These are phyloP conservation scores for Colletotrichum sublineola DNA, from an alignment of 2,329 filamentous ascomycete species.

Conservation along the genomic window DNA sequence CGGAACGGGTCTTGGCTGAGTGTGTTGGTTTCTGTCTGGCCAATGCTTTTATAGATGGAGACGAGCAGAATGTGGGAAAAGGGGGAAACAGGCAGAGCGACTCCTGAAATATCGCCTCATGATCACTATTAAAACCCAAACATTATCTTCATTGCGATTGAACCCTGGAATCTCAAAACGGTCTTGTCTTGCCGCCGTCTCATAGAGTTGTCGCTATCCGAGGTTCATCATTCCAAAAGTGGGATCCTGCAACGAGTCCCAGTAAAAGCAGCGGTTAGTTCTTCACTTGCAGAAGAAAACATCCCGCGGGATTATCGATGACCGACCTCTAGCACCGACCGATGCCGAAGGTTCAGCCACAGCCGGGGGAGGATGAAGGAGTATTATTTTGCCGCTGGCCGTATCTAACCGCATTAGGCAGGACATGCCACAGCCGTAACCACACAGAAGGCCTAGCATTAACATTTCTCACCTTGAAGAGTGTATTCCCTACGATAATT, in stretches of 20 bases:
- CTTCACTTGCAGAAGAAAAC: constrained; percentile 24
- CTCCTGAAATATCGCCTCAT: not conserved
- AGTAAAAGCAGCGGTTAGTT: constrained; percentile 15
- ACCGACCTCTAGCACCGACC: constrained; percentile 32
- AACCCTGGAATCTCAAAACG: not conserved
- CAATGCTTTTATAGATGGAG: not conserved
- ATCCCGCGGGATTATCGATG: constrained; percentile 33
- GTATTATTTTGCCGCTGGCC: too few species aligned
- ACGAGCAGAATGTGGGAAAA: too few species aligned
- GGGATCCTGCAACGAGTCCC: constrained; percentile 10
- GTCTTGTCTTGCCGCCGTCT: not conserved
- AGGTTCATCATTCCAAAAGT: constrained; percentile 15
- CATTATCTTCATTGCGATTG: not conserved
- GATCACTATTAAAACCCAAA: not conserved
- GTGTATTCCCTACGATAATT: too few species aligned
- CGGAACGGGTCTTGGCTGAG: constrained; percentile 21
- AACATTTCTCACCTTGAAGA: too few species aligned
- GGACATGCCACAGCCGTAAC: too few species aligned
- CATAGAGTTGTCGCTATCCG: constrained; percentile 5
- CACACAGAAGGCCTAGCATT: too few species aligned
- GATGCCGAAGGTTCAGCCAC: constrained; percentile 30
- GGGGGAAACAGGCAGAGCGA: not conserved
- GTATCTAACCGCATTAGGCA: too few species aligned
- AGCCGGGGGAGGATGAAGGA: not conserved
- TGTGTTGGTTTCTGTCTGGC: not conserved